Conservation (phyloP, 176 grass and related monocot genomes). For the sorghum (Sorghum bicolor) region DNA sequence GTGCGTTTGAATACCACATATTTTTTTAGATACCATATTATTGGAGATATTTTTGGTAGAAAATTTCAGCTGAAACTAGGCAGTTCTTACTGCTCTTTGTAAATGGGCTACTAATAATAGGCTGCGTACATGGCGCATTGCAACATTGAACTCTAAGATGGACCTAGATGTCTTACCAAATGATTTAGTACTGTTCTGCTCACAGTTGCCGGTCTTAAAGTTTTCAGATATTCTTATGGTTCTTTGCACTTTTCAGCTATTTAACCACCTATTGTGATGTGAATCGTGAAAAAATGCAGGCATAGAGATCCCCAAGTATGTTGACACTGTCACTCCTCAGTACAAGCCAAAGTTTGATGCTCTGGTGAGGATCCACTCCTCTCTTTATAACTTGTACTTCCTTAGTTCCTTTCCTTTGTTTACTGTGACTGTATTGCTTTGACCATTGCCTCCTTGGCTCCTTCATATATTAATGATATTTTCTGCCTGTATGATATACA, state of each 20-base stretch:
- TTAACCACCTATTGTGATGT: not conserved
- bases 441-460: not conserved
- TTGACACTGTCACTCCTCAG: conserved; percentile 83
- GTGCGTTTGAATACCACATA: conserved; percentile 2
- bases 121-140: not conserved
- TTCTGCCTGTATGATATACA: not conserved
- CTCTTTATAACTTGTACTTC: conserved; percentile 2
- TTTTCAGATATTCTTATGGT: not conserved
- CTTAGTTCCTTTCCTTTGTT: not conserved
- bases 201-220: not conserved
- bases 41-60: not conserved
- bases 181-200: conserved; percentile 13
- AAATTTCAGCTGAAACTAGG: not conserved
- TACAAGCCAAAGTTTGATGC: conserved; percentile 91
- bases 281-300: conserved; percentile 42
- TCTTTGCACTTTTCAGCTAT: conserved; percentile 1
- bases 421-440: not conserved
- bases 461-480: conserved; percentile 4
- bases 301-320: conserved; percentile 82
- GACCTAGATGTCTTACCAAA: not conserved
- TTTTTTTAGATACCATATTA: not conserved
- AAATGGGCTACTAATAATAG: not conserved
- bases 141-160: not conserved
- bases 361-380: conserved; percentile 49
- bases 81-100: not conserved